phyloP scores from a whole-genome alignment of 352 stramenopile genomes.

The Heterotrichella gracilis region DNA sequence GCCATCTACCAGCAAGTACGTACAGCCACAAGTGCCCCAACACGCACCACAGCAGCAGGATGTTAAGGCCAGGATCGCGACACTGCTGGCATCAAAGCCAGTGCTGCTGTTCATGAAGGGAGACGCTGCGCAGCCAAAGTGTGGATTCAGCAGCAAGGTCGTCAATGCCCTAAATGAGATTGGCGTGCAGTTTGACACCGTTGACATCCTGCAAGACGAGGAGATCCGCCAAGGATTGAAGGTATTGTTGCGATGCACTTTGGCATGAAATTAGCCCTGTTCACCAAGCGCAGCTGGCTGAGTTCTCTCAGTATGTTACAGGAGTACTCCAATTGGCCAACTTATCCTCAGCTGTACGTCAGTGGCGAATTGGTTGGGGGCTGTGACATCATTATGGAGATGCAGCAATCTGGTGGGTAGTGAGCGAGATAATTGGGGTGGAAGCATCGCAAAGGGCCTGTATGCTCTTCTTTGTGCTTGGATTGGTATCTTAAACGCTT shows the following conservation, averaged over 20 bases:
- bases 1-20: no score
- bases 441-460: no score
- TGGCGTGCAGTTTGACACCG: slow-evolving; percentile 59
- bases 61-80: slow-evolving; percentile 32
- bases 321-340: slow-evolving; percentile 85
- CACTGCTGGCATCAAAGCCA: slow-evolving; percentile 44
- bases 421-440: no score
- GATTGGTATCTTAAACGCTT: no score
- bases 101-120: slow-evolving; percentile 99
- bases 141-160: slow-evolving; percentile 69
- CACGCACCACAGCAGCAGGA: no score
- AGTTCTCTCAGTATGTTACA: no score
- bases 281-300: no score
- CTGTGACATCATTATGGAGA: slow-evolving; percentile 79
- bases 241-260: no score
- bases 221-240: slow-evolving; percentile 78
- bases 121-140: slow-evolving; percentile 52
- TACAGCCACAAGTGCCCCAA: no score
- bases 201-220: slow-evolving; percentile 82
- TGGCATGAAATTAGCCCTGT: no score
- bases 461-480: no score
- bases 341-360: slow-evolving; percentile 74
- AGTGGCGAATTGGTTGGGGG: slow-evolving; percentile 77
- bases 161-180: slow-evolving; percentile 53
- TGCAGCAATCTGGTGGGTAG: no score